These are phyloP conservation scores for Leucocoprinus sp. DNA, from an alignment of 768 basidiomycete species.

Conservation along the genomic window DNA sequence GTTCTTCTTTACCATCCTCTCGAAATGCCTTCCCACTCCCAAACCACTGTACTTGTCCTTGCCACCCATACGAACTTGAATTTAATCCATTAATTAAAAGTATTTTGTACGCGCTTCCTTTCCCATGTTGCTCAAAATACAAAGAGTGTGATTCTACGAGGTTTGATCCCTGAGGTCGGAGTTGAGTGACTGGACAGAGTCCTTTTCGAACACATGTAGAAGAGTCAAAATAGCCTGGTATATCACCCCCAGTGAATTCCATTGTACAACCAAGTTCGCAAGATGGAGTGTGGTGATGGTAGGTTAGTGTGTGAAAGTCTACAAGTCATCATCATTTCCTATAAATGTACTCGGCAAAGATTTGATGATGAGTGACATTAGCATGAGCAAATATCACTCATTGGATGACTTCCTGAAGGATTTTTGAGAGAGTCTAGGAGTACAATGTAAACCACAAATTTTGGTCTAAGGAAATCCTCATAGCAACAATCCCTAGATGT, in stretches of 20 bases:
- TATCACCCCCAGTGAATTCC: conserved; percentile 3
- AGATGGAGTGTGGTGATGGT: background rate
- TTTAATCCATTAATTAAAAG: conserved; percentile 78
- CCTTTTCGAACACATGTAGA: conserved; percentile 60
- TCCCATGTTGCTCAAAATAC: conserved; percentile 70
- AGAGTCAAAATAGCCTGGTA: conserved; percentile 48
- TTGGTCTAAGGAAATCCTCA: no score
- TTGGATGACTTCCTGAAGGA: no score
- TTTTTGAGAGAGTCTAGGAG: no score
- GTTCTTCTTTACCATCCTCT: conserved; percentile 17
- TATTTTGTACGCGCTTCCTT: conserved; percentile 48
- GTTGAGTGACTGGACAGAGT: conserved; percentile 61
- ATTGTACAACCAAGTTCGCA: background rate
- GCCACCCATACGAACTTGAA: conserved; percentile 56
- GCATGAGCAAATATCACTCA: no score
- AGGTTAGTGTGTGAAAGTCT: no score
- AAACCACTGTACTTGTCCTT: conserved; percentile 57
- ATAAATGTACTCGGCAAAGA: no score
- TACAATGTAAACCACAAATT: no score
- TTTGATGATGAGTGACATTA: no score
- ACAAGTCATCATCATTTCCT: no score
- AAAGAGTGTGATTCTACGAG: conserved; percentile 61
- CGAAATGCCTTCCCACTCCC: conserved; percentile 20
- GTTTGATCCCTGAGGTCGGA: conserved; percentile 36
- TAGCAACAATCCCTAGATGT: no score